These are phyloP conservation scores for Solanum virginianum DNA, from an alignment of 257 asterid species.

Conservation along the genomic window DNA sequence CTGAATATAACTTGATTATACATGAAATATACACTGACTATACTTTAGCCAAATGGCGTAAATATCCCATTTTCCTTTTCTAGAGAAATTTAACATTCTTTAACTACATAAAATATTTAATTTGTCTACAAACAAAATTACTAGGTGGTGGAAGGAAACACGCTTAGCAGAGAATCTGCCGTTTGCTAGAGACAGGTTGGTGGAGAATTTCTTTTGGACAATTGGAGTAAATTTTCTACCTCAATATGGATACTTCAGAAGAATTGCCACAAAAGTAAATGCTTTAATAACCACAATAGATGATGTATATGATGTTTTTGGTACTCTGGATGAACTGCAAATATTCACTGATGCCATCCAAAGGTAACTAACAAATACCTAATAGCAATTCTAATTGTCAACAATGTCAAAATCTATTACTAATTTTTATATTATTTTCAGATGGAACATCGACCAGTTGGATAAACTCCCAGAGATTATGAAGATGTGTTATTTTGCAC, in stretches of 20 bases:
- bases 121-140: too few relatives aligned
- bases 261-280: slow-evolving; percentile 10
- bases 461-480: background rate
- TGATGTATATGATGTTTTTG: slow-evolving; percentile 6
- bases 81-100: too few relatives aligned
- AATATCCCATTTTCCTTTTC: too few relatives aligned
- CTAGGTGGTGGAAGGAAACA: slow-evolving; percentile 42
- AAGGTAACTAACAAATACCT: slow-evolving; percentile 8
- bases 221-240: slow-evolving; percentile 16
- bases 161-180: slow-evolving; percentile 25
- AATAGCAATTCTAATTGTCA: background rate
- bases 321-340: slow-evolving; percentile 15
- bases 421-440: background rate
- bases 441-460: background rate
- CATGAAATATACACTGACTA: too few relatives aligned
- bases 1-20: too few relatives aligned
- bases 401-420: background rate
- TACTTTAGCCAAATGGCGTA: too few relatives aligned
- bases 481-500: background rate
- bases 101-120: too few relatives aligned
- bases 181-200: slow-evolving; percentile 43
- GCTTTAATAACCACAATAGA: slow-evolving; percentile 7
- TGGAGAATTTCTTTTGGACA: slow-evolving; percentile 31
- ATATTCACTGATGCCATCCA: slow-evolving; percentile 21
- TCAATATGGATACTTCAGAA: slow-evolving; percentile 6